Evolutionary conservation across 768 basidiomycete genomes (phyloP).

Genomic region (Lentinula guzmanii): DNA sequence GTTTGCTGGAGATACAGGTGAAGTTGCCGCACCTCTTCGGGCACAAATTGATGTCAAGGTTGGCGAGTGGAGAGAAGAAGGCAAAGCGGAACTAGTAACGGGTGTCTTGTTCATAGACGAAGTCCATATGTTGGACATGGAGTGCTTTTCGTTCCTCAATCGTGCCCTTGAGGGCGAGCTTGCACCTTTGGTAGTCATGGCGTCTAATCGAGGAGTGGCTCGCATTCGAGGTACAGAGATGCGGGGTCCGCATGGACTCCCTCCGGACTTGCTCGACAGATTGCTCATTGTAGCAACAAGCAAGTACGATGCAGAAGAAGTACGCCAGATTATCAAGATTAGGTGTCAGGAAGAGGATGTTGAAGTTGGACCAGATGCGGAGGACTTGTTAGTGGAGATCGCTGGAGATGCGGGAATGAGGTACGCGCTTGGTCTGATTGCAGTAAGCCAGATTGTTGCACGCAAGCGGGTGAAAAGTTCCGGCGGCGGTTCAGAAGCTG

Average conservation of each 20-base stretch:
- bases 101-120: constrained; percentile 99
- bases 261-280: constrained; percentile 90
- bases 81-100: constrained; percentile 96
- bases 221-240: constrained; percentile 94
- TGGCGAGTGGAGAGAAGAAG: constrained; percentile 96
- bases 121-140: constrained; percentile 99
- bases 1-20: constrained; percentile 93
- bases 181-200: constrained; percentile 96
- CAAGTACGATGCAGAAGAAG: constrained; percentile 77
- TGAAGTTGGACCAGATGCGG: constrained; percentile 64
- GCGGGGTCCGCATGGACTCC: constrained; percentile 91
- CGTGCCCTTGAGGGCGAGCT: constrained; percentile 92
- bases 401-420: constrained; percentile 86
- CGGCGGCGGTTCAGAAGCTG: constrained; percentile 47
- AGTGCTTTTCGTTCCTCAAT: constrained; percentile 98
- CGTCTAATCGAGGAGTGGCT: constrained; percentile 92
- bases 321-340: constrained; percentile 89
- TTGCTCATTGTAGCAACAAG: constrained; percentile 94
- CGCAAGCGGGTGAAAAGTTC: constrained; percentile 51
- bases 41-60: constrained; percentile 97
- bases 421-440: constrained; percentile 93
- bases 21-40: constrained; percentile 95
- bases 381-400: constrained; percentile 82
- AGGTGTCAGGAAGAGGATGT: constrained; percentile 97
- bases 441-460: constrained; percentile 83